Conservation (phyloP, 2,329 filamentous ascomycete genomes). For the Lasiodiplodia sp. region DNA sequence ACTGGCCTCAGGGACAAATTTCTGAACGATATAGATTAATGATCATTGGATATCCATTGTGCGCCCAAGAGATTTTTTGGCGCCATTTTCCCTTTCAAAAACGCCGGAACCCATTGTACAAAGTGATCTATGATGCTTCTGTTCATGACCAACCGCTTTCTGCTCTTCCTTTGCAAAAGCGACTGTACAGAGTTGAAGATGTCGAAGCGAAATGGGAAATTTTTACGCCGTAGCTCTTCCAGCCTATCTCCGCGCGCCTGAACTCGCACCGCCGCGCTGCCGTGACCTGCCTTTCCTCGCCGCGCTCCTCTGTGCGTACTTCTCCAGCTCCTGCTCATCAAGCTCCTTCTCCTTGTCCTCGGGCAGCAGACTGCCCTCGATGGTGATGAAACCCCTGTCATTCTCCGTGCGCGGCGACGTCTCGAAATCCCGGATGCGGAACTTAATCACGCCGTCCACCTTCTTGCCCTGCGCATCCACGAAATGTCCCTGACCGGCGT, state of each 20-base stretch:
- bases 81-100: constrained; percentile 5
- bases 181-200: not conserved
- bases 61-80: constrained; percentile 14
- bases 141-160: constrained; percentile 13
- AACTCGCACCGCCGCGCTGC: not conserved
- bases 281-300: constrained; percentile 18
- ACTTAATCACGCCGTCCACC: constrained; percentile 74
- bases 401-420: constrained; percentile 69
- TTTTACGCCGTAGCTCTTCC: not conserved
- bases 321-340: constrained; percentile 27
- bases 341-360: constrained; percentile 68
- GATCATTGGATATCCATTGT: constrained; percentile 26
- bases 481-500: constrained; percentile 71
- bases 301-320: constrained; percentile 22
- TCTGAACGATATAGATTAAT: constrained; percentile 25
- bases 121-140: constrained; percentile 23
- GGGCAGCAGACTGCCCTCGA: constrained; percentile 85
- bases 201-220: not conserved
- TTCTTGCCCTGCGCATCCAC: constrained; percentile 70
- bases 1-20: not conserved
- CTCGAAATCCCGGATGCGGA: constrained; percentile 86
- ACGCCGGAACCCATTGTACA: constrained; percentile 12
- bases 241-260: constrained; percentile 11
- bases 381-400: constrained; percentile 78
- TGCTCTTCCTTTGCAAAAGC: constrained; percentile 5